Evolutionary conservation across 2,329 filamentous ascomycete species (phyloP), one percentile per base, ranked within the genome.

Genomic region (Ophidiomyces ophidiicola): DNA sequence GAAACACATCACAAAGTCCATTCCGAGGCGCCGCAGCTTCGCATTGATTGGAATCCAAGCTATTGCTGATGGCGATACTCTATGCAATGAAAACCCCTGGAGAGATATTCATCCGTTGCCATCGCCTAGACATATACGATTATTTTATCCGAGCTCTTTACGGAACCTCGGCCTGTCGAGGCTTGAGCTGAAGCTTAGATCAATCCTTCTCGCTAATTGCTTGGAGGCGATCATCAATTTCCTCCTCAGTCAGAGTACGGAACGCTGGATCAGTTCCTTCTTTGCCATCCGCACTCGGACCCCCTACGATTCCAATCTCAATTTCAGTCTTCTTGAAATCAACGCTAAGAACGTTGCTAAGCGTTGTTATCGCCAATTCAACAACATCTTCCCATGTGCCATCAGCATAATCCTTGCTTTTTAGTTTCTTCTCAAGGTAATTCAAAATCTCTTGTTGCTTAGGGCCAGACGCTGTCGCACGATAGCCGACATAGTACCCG

Each of bases 321-420:
- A 98, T 80, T 71, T 98, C 90, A 53, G 82, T 82, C 73, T 96
- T 96, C 76, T 98, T 98, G 72, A 98, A 98, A 63, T 98, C 90
- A 63, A 96, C 93, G 65, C 88, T 94, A 48, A 98, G 73, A 44
- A 98, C 87, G 24, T 83, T 93, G 74, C 87, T 94, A 62, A 98
- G 69, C 5, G 90, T 88, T 31, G 85, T 83, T 62, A 98, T 98
- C 43, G 84, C 90, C 54, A 96, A 72, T 71, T 98, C 90, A 35
- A 98, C 88, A 34, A 98, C 90, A 45, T 98, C 90, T 64, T 94
- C 84, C 90, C 90, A 98, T 57, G 70, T 79, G 45, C 90, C 90
- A 42, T 90, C 82, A 24, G 88, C 90, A 54, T 74, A 72, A 56
- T 96, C 87, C 78, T 94, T 94, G 78, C 94, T 94, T 71, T 94